Conservation (phyloP, 78 protist species). For the Diacronema lutheri region DNA sequence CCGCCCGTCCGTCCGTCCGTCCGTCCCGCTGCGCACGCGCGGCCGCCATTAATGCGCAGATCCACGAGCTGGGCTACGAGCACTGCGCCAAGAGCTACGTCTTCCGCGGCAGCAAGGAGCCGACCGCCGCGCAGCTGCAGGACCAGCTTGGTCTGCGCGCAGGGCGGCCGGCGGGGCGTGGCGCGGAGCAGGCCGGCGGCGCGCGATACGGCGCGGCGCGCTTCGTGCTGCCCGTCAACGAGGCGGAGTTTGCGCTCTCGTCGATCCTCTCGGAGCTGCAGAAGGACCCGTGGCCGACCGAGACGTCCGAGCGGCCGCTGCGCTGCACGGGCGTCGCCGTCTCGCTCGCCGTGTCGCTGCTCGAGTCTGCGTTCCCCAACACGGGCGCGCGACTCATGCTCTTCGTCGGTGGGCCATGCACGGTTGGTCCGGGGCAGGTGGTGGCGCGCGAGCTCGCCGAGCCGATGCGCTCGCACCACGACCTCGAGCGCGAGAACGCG, state of each 20-base stretch:
- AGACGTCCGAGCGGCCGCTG: slow-evolving; percentile 54
- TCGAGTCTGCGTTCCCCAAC: slow-evolving; percentile 33
- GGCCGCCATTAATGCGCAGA: not conserved
- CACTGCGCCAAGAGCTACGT: slow-evolving; percentile 63
- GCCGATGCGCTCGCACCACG: slow-evolving; percentile 84
- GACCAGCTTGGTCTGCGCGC: slow-evolving; percentile 57
- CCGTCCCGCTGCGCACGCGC: not conserved
- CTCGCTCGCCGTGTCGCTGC: slow-evolving; percentile 80
- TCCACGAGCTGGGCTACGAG: slow-evolving; percentile 83
- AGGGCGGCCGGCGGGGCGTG: not conserved
- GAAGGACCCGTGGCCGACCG: slow-evolving; percentile 89
- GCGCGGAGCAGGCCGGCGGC: not conserved
- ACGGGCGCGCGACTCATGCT: slow-evolving; percentile 56
- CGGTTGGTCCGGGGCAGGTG: slow-evolving; percentile 81
- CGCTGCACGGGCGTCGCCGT: slow-evolving; percentile 92
- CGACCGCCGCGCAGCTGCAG: slow-evolving; percentile 40
- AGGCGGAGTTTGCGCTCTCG: slow-evolving; percentile 82
- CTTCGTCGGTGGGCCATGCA: slow-evolving; percentile 91
- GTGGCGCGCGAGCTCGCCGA: slow-evolving; percentile 62
- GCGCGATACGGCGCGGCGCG: not conserved
- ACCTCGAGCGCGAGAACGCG: slow-evolving; percentile 67
- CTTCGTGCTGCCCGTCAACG: slow-evolving; percentile 79
- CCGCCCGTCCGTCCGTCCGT: not conserved
- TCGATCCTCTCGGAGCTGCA: slow-evolving; percentile 83
- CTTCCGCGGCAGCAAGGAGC: slow-evolving; percentile 81